Percentiles rank a stretch among this genome's conserved stretches.
phyloP scores from a whole-genome alignment of 164 flowering plant genomes.

The Amborella trichopoda region DNA sequence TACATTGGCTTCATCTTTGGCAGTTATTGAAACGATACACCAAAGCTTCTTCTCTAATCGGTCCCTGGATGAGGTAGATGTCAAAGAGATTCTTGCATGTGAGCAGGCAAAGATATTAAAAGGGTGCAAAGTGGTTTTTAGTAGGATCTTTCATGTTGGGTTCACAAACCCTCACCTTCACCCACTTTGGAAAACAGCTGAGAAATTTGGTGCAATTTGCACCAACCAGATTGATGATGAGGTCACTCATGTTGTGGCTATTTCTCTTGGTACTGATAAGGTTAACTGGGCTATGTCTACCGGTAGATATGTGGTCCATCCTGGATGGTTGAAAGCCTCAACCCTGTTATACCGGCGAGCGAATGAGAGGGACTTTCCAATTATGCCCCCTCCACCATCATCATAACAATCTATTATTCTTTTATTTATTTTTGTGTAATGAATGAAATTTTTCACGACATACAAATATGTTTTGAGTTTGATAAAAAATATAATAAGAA shows the following conservation, averaged over 20 bases:
- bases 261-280: conserved; percentile 92
- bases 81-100: conserved; percentile 64
- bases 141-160: conserved; percentile 85
- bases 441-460: too few species aligned
- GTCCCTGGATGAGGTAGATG: conserved; percentile 66
- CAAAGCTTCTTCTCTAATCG: conserved; percentile 55
- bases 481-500: too few species aligned
- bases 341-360: conserved; percentile 88
- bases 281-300: conserved; percentile 91
- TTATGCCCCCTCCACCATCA: too few species aligned
- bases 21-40: conserved; percentile 92
- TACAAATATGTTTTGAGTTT: too few species aligned
- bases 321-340: conserved; percentile 99
- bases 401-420: too few species aligned
- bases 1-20: too few species aligned
- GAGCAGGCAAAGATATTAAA: conserved; percentile 72
- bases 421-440: too few species aligned
- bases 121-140: conserved; percentile 82
- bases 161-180: conserved; percentile 84
- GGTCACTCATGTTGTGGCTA: conserved; percentile 97
- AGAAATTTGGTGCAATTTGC: conserved; percentile 96
- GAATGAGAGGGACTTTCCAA: conserved; percentile 76
- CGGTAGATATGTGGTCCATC: conserved; percentile 85
- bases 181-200: conserved; percentile 91
- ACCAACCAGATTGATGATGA: conserved; percentile 84